Evolutionary conservation across 2,329 filamentous ascomycete genomes (phyloP).

Genomic region (Colletotrichum liaoningense): DNA sequence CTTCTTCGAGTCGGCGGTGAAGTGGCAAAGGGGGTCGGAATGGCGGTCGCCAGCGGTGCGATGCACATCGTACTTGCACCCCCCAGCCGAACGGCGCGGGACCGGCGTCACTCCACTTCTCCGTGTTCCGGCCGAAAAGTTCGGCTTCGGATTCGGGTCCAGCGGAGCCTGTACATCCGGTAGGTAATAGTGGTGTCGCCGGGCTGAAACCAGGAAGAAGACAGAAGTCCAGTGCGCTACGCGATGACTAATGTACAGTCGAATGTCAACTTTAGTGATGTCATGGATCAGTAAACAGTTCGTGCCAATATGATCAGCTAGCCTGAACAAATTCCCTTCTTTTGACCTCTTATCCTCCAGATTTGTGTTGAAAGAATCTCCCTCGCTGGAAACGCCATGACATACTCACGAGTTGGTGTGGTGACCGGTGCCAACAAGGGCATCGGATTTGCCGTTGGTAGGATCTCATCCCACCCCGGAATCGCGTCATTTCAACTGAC

Average conservation of each 20-base stretch:
- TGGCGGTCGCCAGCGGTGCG: not conserved
- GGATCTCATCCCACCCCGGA: not conserved
- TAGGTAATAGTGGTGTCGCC: not conserved
- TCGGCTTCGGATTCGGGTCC: not conserved
- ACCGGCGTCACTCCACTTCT: not conserved
- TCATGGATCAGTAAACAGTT: not conserved
- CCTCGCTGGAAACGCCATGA: slow-evolving; percentile 35
- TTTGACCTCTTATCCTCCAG: not conserved
- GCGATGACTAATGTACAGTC: not conserved
- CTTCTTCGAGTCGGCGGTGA: not conserved
- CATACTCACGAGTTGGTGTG: slow-evolving; percentile 54
- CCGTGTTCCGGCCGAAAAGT: not conserved
- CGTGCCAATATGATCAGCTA: not conserved
- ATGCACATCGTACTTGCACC: not conserved
- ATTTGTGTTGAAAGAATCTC: not conserved
- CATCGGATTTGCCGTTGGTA: slow-evolving; percentile 38
- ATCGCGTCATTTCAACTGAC: not conserved
- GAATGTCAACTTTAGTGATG: not conserved
- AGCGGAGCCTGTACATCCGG: not conserved
- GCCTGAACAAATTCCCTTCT: not conserved
- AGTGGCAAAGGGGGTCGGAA: not conserved
- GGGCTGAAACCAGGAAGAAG: not conserved
- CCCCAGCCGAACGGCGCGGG: not conserved
- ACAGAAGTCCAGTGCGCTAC: not conserved
- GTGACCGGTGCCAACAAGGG: slow-evolving; percentile 67